Conservation (phyloP, 805 yeast species). For the Saccharomycopsis sp. region DNA sequence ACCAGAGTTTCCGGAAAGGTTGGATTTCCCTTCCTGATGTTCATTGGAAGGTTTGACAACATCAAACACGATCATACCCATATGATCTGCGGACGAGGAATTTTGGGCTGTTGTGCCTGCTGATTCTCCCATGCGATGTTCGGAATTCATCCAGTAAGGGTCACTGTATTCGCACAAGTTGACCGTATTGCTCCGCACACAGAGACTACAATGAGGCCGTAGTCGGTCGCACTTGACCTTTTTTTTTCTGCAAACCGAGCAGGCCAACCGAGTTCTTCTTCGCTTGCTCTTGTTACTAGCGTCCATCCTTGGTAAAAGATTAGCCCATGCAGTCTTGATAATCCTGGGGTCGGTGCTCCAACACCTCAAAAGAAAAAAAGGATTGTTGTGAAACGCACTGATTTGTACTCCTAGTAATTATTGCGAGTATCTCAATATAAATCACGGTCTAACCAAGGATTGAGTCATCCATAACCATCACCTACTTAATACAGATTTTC, state of each 20-base stretch:
- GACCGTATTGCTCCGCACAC: neutral
- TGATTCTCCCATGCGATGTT: neutral
- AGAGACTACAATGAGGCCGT: constrained; percentile 29
- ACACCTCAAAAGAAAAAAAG: too few relatives aligned
- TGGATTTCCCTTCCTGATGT: too few relatives aligned
- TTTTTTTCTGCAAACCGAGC: constrained; percentile 30
- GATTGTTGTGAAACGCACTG: too few relatives aligned
- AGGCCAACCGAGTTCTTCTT: constrained; percentile 27
- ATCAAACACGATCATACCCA: neutral
- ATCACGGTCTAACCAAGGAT: too few relatives aligned
- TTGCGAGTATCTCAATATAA: too few relatives aligned
- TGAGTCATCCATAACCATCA: too few relatives aligned
- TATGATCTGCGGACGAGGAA: neutral
- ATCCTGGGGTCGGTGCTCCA: too few relatives aligned
- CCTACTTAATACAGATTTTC: too few relatives aligned
- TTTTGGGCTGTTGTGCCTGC: neutral
- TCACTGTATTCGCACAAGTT: neutral
- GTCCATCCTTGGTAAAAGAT: too few relatives aligned
- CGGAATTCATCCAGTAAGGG: neutral
- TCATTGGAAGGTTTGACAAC: neutral
- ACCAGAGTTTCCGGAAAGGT: too few relatives aligned
- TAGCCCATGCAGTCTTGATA: too few relatives aligned
- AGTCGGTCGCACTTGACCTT: constrained; percentile 31
- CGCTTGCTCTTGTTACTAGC: neutral
- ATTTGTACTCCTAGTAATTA: too few relatives aligned